These are phyloP conservation scores for Hericium coralloides DNA, from an alignment of 768 basidiomycete species.

Conservation along the genomic window DNA sequence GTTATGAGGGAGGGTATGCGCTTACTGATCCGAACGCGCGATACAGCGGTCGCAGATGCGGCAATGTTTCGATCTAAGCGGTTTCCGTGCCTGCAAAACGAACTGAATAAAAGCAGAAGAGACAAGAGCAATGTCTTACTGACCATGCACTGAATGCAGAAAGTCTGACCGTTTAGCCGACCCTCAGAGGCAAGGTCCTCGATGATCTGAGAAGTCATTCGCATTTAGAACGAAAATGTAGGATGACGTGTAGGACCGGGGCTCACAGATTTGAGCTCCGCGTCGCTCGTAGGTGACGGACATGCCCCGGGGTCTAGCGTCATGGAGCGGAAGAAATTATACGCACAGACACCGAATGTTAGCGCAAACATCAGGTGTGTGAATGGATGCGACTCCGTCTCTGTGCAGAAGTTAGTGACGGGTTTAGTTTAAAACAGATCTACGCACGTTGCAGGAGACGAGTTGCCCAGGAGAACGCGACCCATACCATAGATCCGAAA, in stretches of 20 bases:
- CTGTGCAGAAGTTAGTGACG: constrained; percentile 28
- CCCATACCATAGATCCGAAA: constrained; percentile 77
- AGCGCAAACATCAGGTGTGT: constrained; percentile 73
- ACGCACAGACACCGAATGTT: constrained; percentile 59
- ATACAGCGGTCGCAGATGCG: constrained; percentile 86
- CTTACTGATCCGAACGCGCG: constrained; percentile 89
- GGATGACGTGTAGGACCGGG: neutral
- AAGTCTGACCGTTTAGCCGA: constrained; percentile 88
- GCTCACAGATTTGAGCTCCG: constrained; percentile 79
- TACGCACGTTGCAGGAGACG: constrained; percentile 62
- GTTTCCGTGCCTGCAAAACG: constrained; percentile 60
- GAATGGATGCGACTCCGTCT: constrained; percentile 68
- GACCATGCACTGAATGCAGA: constrained; percentile 94
- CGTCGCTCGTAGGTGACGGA: constrained; percentile 71
- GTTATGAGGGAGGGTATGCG: constrained; percentile 4
- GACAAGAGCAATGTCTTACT: constrained; percentile 12
- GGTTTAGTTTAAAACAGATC: neutral
- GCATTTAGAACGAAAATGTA: too few species aligned
- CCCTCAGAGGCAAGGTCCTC: constrained; percentile 87
- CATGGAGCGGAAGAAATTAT: constrained; percentile 88
- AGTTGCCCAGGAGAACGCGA: constrained; percentile 73
- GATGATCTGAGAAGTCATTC: constrained; percentile 47
- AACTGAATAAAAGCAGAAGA: neutral
- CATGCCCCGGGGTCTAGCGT: constrained; percentile 86
- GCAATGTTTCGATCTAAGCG: constrained; percentile 92